Base-by-base conservation (phyloP, 768 basidiomycete genomes). In the Suillus subalutaceus region DNA sequence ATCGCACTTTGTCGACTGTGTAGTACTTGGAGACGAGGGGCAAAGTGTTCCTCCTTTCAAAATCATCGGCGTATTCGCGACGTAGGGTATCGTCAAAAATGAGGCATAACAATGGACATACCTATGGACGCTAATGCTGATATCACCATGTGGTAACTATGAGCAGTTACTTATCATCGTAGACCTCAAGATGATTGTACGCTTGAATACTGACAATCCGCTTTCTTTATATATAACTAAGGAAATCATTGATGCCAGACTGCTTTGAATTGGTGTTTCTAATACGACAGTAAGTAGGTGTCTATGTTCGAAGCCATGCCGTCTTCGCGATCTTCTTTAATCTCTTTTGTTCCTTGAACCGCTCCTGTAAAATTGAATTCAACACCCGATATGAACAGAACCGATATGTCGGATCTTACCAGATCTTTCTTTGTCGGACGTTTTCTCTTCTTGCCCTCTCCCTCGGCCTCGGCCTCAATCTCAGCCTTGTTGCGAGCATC, bases 1-100 rank as follows among this genome's bases (percentile, higher is more conserved):
- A 3, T 91, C 93, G 52, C 97, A 99, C 77, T 99, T 85, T 75
- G 92, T 97, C 66, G 96, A 98, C 74, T 99, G 97, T 76, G 80
- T 90, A 75, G 78, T 97, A 52, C 71, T 91, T 71, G 97, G 97
- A 4, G 93, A 96, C 74, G 95, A 97, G 72, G 95, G 94, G 1
- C 81, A 87, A 72, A 81, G 82, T 63, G 90, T 96, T 9, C 86
- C 90, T 9, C 80, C 87, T 55, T 98, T 98, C 84, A 97, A 92
- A 80, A 88, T 99, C 68, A 85, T 97, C 41, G 97, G 97, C 48
- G 84, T 98, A 69, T 97, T 96, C 75, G 80, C 94, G 53, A 91
- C 91, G 62, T 96, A 77, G 59, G 26, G 3, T 1, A 43, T 43
- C 15, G 6, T 13, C 41, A 20, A 32, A 59, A 12, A 60, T 30